Evolutionary conservation across 805 yeast genomes (phyloP), one percentile per base, ranked within the genome.

Genomic region (Kuraishia capsulata): DNA sequence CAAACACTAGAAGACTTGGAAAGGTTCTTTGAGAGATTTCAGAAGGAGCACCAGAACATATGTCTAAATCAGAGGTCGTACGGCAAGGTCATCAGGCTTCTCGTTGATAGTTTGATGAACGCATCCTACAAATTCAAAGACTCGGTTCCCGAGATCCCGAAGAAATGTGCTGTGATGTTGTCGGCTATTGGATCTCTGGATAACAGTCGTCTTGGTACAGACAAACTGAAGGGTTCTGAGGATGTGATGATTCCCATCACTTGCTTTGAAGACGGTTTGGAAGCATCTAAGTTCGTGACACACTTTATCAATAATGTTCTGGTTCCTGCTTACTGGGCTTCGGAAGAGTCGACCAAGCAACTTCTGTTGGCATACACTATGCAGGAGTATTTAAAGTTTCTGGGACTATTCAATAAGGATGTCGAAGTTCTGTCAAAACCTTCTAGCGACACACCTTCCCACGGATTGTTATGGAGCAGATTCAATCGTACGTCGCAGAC

Each of bases 271-370:
- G 78, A 76, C 34, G 67, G 64, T 20, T 56, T 54, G 4, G 96
- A 89, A 48, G 73, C 74, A n/a, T 63, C 74, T 2, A 67, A 64
- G 10, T 86, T 90, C 49, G 65, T 87, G 24, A 62, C 74, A 3
- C 67, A 70, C 47, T 75, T 89, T 36, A 63, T 89, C 25, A 80
- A 84, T 42, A 69, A 73, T 39, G 67, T 76, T 42, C 65, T 92
- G n/a, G 81, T 89, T 6, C 87, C 85, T 25, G 76, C 87, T 1
- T 89, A 88, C 57, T 81, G 94, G 77, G 88, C 96, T 0, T 81
- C 96, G 2, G 83, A 81, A 25, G 88, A 88, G 51, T 96, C 97
- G 0, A 73, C 76, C 18, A 75, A 77, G 36, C 98, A 92, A 55
- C 67, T 84, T 41, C 84, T 81, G 51, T 68, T 88, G 26, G 96